Conservation (phyloP, 1,139 yeast genomes). For the Zhuliangozyma parablackwelliae region DNA sequence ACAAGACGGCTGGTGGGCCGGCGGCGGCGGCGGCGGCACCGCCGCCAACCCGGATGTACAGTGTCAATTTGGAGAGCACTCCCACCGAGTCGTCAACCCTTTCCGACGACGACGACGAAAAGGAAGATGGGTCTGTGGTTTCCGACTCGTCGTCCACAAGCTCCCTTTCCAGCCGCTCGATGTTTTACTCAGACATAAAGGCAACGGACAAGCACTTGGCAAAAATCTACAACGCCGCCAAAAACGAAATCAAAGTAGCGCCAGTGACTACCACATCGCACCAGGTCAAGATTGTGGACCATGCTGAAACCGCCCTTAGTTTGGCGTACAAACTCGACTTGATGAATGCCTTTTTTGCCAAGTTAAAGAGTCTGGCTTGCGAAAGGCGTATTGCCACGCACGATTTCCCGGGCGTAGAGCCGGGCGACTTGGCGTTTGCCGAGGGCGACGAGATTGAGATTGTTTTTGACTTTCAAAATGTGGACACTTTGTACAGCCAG, state of each 20-base stretch:
- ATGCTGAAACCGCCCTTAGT: constrained; percentile 12
- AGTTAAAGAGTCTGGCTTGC: constrained; percentile 8
- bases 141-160: constrained; percentile 14
- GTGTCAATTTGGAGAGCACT: background rate
- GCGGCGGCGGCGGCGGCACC: no score
- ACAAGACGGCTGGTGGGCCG: background rate
- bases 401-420: constrained; percentile 28
- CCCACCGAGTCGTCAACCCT: constrained; percentile 11
- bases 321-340: constrained; percentile 24
- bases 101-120: constrained; percentile 14
- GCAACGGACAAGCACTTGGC: constrained; percentile 18
- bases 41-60: background rate
- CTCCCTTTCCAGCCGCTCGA: constrained; percentile 20
- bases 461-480: constrained; percentile 28
- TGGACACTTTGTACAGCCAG: constrained; percentile 18
- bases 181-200: constrained; percentile 16
- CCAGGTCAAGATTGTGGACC: background rate
- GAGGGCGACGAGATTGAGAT: constrained; percentile 33
- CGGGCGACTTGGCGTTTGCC: constrained; percentile 40
- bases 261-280: constrained; percentile 17
- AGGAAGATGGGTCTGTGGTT: constrained; percentile 13
- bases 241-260: constrained; percentile 29
- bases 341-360: constrained; percentile 21
- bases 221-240: constrained; percentile 31
- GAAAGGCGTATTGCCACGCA: constrained; percentile 7